A percentile compares a stretch with the other conserved stretches of the same genome.
These are phyloP conservation scores for Pythium insidiosum DNA, from an alignment of 352 stramenopile species.

Conservation along the genomic window DNA sequence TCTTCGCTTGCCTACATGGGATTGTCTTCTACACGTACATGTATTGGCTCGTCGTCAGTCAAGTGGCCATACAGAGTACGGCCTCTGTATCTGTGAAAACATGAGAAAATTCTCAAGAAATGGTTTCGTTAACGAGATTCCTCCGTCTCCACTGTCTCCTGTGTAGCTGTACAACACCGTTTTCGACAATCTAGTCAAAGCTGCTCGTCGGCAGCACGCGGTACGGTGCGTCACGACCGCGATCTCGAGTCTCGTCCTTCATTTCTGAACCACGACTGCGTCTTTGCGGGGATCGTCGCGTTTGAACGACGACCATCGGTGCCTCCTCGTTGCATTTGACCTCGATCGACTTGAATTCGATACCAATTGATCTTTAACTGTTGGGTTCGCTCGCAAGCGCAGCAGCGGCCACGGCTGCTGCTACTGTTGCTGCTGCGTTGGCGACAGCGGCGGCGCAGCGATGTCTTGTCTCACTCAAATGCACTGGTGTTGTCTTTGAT, in stretches of 20 bases:
- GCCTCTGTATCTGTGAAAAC: too few relatives aligned
- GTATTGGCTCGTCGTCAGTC: too few relatives aligned
- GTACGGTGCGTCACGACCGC: slow-evolving; percentile 79
- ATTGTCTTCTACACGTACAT: too few relatives aligned
- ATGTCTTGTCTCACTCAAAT: too few relatives aligned
- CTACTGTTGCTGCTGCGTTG: neutral
- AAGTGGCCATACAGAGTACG: too few relatives aligned
- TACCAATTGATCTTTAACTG: slow-evolving; percentile 59
- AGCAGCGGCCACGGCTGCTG: slow-evolving; percentile 28
- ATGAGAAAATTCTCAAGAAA: too few relatives aligned
- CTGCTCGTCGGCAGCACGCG: slow-evolving; percentile 78
- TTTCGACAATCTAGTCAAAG: slow-evolving; percentile 85
- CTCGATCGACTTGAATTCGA: slow-evolving; percentile 67
- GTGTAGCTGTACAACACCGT: slow-evolving; percentile 85
- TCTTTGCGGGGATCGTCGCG: slow-evolving; percentile 81
- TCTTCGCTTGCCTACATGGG: too few relatives aligned
- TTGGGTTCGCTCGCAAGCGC: slow-evolving; percentile 61
- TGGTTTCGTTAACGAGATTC: too few relatives aligned
- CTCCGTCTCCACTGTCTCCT: too few relatives aligned
- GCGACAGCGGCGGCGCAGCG: too few relatives aligned
- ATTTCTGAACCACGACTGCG: slow-evolving; percentile 77
- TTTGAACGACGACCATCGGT: slow-evolving; percentile 83
- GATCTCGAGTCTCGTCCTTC: slow-evolving; percentile 72
- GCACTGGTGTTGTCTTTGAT: too few relatives aligned
- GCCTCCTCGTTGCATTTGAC: slow-evolving; percentile 78